Evolutionary conservation across 1,284 basidiomycete species (phyloP).

Genomic region (Fomitopsis palustris): DNA sequence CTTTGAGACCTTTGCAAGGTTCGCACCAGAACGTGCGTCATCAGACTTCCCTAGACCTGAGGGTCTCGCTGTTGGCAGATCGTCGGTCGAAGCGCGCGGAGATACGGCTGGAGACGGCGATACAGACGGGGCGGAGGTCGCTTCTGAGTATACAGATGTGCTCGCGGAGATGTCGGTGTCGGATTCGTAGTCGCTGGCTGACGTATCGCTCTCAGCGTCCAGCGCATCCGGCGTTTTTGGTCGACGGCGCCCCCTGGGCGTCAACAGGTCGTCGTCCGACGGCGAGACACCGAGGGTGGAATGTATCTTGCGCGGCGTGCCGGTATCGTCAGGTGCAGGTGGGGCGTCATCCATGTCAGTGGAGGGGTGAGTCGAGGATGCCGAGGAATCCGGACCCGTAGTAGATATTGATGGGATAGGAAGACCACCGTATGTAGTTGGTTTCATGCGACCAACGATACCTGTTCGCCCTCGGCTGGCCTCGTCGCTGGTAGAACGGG

Average conservation of each 20-base stretch:
- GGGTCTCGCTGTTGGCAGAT: slow-evolving; percentile 9
- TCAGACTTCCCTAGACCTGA: not conserved
- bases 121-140: slow-evolving; percentile 41
- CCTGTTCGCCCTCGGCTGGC: not conserved
- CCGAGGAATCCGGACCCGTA: slow-evolving; percentile 40
- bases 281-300: slow-evolving; percentile 12
- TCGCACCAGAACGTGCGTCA: slow-evolving; percentile 6
- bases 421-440: slow-evolving; percentile 32
- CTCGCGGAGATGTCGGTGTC: slow-evolving; percentile 28
- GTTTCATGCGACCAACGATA: slow-evolving; percentile 1
- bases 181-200: slow-evolving; percentile 34
- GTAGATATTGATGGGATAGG: slow-evolving; percentile 54
- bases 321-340: not conserved
- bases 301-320: slow-evolving; percentile 6
- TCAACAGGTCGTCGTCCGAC: slow-evolving; percentile 22
- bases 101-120: slow-evolving; percentile 32
- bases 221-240: slow-evolving; percentile 10
- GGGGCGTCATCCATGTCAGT: not conserved
- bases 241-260: slow-evolving; percentile 24
- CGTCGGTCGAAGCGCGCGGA: slow-evolving; percentile 25
- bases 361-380: slow-evolving; percentile 8
- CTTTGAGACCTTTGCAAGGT: slow-evolving; percentile 30
- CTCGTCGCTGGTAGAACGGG: slow-evolving; percentile 8
- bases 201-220: slow-evolving; percentile 39
- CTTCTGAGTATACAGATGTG: slow-evolving; percentile 26